Evolutionary conservation across 495 filamentous ascomycete species (phyloP), one percentile per base, ranked within the genome.

Genomic region (Trichoderma erinaceum): DNA sequence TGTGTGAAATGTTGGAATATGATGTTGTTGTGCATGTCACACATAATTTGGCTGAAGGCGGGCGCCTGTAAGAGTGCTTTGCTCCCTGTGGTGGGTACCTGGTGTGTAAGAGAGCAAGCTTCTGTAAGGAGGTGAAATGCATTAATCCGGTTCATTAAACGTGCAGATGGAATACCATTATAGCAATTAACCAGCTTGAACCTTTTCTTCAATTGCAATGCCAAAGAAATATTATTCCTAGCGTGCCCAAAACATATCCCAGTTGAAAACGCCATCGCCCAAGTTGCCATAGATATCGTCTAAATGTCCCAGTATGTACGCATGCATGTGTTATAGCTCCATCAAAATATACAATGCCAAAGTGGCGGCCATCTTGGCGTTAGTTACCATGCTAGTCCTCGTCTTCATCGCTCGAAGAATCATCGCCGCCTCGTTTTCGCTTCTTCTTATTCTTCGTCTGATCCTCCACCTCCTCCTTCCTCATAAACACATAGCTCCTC

Each of bases 401-500:
- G 61, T 74, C 73, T 11, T 75, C 74, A 41, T 73, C 74, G 46
- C 69, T 73, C 41, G 72, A 76, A 68, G 74, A 75, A 46, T 75
- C 76, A 66, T 78, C 78, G 73, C 80, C 79, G 23, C 76, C 79
- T 41, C 81, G 82, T 67, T 79, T 77, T 61, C 78, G 76, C 66
- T 77, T 76, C 66, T 77, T 76, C 63, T 76, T 82, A 63, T 71
- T 78, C 43, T 71, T 78, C 43, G 70, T 77, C 67, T 25, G 35
- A 58, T 66, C 56, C 25, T 63, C 58, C 67, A 66, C 68, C 29
- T 81, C 82, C 23, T 84, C 88, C 77, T 81, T 85, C 74, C 84
- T 86, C 64, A 87, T 86, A 77, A 97, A 95, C 12, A 95, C 83
- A 78, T 88, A 97, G 74, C 88, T 92, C 74, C 91, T 84, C 27